These are phyloP conservation scores for Rhodomyrtus tomentosa DNA, from an alignment of 345 rosid species.

Conservation along the genomic window DNA sequence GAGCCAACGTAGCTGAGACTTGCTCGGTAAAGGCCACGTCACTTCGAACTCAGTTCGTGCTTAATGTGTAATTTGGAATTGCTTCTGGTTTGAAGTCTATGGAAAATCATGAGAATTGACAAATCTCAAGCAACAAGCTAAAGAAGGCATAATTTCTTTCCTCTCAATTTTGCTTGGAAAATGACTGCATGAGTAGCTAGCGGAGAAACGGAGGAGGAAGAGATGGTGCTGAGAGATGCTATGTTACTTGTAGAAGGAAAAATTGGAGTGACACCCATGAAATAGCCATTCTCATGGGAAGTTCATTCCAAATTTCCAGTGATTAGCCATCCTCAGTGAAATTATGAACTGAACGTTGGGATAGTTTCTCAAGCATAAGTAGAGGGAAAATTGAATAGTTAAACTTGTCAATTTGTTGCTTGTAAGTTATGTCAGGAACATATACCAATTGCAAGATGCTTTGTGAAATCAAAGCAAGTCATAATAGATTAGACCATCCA, in stretches of 20 bases:
- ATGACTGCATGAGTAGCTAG: background rate
- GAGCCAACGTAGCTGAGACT: background rate
- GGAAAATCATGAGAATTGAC: background rate
- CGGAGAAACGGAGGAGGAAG: background rate
- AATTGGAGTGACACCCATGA: background rate
- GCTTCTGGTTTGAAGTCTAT: background rate
- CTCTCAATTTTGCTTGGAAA: background rate
- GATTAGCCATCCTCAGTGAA: background rate
- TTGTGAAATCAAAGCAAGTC: background rate
- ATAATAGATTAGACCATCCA: background rate
- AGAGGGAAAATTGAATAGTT: background rate
- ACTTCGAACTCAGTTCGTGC: background rate
- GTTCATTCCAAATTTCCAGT: background rate
- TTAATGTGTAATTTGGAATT: background rate
- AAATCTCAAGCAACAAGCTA: background rate
- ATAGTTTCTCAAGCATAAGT: background rate
- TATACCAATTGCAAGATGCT: background rate
- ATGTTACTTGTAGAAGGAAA: background rate
- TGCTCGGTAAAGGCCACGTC: background rate
- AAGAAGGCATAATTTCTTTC: background rate
- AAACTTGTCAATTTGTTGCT: background rate
- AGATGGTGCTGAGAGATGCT: background rate
- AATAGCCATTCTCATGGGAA: background rate
- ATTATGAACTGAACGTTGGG: background rate
- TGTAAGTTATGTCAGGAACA: background rate